Evolutionary conservation across 345 rosid genomes (phyloP).

Genomic region (Salix viminalis): DNA sequence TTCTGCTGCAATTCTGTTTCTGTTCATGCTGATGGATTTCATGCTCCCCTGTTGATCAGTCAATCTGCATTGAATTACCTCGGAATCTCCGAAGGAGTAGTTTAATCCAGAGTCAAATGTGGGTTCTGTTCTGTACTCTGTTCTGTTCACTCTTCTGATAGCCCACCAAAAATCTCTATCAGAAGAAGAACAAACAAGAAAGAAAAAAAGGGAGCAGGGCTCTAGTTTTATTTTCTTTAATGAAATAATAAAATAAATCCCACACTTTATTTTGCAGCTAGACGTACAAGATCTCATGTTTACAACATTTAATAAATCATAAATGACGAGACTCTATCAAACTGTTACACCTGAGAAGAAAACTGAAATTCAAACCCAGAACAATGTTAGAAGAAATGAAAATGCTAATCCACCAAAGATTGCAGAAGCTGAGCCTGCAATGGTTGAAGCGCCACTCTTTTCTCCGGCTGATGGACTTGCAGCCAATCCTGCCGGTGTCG

Average conservation of each 20-base stretch:
- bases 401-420: constrained; percentile 3
- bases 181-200: no score
- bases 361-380: not conserved
- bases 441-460: not conserved
- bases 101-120: no score
- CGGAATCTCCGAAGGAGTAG: no score
- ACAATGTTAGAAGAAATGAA: constrained; percentile 3
- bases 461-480: not conserved
- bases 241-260: not conserved
- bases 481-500: not conserved
- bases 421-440: not conserved
- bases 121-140: no score
- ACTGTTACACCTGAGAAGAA: not conserved
- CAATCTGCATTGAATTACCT: no score
- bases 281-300: not conserved
- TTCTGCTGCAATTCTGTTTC: no score
- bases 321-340: not conserved
- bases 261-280: not conserved
- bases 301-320: no score
- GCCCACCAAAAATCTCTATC: no score
- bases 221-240: not conserved
- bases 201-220: no score
- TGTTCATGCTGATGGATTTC: no score
- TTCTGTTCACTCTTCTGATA: no score
- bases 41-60: no score